Conservation (phyloP, 2,329 filamentous ascomycete genomes). For the Pseudocercospora ulei region DNA sequence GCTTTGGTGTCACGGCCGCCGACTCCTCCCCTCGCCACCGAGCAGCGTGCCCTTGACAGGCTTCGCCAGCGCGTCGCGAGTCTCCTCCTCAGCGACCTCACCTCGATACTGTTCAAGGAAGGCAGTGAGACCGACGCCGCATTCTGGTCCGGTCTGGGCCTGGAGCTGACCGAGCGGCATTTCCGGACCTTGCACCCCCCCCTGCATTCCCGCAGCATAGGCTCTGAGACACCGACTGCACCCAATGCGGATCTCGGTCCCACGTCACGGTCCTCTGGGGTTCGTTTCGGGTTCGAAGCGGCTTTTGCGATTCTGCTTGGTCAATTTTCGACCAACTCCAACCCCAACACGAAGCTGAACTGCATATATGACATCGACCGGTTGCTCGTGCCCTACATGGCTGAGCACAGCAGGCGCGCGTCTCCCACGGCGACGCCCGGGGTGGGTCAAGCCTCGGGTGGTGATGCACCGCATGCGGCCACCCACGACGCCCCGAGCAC, state of each 20-base stretch:
- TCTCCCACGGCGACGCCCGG: conserved; percentile 8
- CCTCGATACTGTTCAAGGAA: conserved; percentile 71
- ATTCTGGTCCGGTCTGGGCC: conserved; percentile 56
- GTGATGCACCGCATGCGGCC: not conserved
- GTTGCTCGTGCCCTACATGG: conserved; percentile 39
- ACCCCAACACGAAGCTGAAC: conserved; percentile 75
- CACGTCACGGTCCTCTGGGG: not conserved
- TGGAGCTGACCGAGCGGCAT: conserved; percentile 32
- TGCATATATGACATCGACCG: conserved; percentile 73
- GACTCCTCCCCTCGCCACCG: conserved; percentile 32
- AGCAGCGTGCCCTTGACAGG: conserved; percentile 42
- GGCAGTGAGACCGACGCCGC: conserved; percentile 90
- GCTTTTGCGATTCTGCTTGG: conserved; percentile 71
- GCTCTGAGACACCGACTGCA: conserved; percentile 18
- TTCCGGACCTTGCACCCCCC: conserved; percentile 15
- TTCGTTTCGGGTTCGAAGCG: conserved; percentile 50
- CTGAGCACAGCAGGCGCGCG: conserved; percentile 9
- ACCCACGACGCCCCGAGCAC: not conserved
- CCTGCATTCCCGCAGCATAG: conserved; percentile 12
- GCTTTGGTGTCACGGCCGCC: conserved; percentile 8
- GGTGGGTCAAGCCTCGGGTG: conserved; percentile 13
- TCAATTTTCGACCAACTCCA: conserved; percentile 81
- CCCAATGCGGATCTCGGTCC: not conserved
- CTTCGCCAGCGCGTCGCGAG: conserved; percentile 62
- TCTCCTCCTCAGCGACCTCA: conserved; percentile 78